phyloP scores from a whole-genome alignment of 2,329 filamentous ascomycete species.

The Geoglossum cookeanum region DNA sequence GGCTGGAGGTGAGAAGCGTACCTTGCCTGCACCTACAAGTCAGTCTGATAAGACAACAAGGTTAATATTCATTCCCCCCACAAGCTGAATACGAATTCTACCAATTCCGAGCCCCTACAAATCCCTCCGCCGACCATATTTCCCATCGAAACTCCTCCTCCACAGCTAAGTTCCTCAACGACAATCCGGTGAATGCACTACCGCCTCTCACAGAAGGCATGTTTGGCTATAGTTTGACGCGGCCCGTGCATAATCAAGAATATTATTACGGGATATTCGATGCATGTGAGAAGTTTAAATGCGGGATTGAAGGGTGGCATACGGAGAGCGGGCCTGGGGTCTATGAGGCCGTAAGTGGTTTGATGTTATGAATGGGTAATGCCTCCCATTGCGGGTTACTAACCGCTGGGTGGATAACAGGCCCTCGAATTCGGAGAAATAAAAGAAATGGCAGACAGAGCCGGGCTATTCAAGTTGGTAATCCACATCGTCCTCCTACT shows the following conservation, averaged over 20 bases:
- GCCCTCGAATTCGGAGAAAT: conserved; percentile 80
- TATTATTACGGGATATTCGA: conserved; percentile 84
- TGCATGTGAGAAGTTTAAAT: conserved; percentile 56
- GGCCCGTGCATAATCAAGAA: conserved; percentile 75
- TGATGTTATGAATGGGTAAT: neutral
- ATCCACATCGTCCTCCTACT: neutral
- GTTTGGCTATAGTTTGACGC: conserved; percentile 84
- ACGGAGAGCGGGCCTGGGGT: conserved; percentile 88
- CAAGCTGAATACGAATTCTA: conserved; percentile 90
- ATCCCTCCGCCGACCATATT: conserved; percentile 20
- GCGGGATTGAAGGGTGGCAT: conserved; percentile 84
- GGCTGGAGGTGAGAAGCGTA: conserved; percentile 52
- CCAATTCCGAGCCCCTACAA: conserved; percentile 55
- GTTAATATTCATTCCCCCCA: neutral
- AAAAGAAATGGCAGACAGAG: conserved; percentile 75
- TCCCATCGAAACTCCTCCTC: conserved; percentile 41
- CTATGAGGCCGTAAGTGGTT: conserved; percentile 55
- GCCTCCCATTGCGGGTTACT: neutral
- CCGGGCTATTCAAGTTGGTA: conserved; percentile 71
- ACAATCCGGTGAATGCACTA: conserved; percentile 54
- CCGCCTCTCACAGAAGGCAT: conserved; percentile 77
- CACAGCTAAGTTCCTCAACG: conserved; percentile 52
- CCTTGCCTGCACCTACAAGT: neutral
- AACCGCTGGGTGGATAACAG: conserved; percentile 18
- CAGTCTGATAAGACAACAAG: neutral